Evolutionary conservation across 2,329 filamentous ascomycete species (phyloP).

Genomic region (Cladophialophora chaetospira): DNA sequence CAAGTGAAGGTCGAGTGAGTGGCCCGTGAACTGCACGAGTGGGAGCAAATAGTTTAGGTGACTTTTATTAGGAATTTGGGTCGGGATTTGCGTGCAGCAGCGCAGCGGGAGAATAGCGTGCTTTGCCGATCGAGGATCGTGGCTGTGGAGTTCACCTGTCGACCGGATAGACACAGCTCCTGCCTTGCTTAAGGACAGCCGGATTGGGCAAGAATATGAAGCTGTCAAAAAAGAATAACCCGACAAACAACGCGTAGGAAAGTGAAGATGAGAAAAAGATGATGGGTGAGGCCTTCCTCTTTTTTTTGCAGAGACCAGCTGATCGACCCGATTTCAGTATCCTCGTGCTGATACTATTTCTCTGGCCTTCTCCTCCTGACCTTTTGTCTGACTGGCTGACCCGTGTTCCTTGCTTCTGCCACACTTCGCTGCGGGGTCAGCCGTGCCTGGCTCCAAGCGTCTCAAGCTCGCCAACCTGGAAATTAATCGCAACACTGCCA

Average conservation of each 20-base stretch:
- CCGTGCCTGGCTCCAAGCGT: slow-evolving; percentile 25
- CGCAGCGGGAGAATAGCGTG: slow-evolving; percentile 13
- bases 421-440: slow-evolving; percentile 24
- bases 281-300: slow-evolving; percentile 12
- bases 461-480: slow-evolving; percentile 20
- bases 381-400: slow-evolving; percentile 15
- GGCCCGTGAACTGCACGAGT: slow-evolving; percentile 1
- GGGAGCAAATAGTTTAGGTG: slow-evolving; percentile 12
- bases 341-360: slow-evolving; percentile 10
- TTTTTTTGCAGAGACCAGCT: slow-evolving; percentile 18
- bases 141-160: slow-evolving; percentile 10
- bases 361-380: slow-evolving; percentile 8
- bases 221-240: not conserved
- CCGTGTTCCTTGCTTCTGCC: slow-evolving; percentile 23
- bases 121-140: slow-evolving; percentile 15
- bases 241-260: not conserved
- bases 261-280: not conserved
- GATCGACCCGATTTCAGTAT: slow-evolving; percentile 21
- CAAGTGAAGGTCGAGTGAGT: slow-evolving; percentile 5
- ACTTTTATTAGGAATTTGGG: slow-evolving; percentile 15
- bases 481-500: slow-evolving; percentile 27
- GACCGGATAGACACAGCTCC: not conserved
- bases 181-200: not conserved
- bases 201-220: not conserved
- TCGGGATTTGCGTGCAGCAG: slow-evolving; percentile 12